These are phyloP conservation scores for Ambispora gerdemannii DNA, from an alignment of 192 early-diverging fungal genomes.

Conservation along the genomic window DNA sequence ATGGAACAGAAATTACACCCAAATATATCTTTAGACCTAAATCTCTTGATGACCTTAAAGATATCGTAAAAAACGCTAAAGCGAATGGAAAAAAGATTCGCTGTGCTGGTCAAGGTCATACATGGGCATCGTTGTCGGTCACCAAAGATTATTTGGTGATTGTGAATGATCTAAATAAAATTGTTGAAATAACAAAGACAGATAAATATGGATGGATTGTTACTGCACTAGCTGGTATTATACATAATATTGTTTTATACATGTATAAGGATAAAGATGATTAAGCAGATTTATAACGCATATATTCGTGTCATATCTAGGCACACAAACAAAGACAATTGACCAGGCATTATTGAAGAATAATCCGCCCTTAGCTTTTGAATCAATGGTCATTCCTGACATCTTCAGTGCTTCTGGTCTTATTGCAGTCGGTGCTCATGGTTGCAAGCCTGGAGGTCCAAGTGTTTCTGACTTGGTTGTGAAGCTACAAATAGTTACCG, in stretches of 20 bases:
- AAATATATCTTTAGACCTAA: constrained; percentile 32
- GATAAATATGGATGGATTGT: too few relatives aligned
- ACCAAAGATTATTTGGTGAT: constrained; percentile 22
- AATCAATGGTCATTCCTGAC: constrained; percentile 28
- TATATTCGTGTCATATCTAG: constrained; percentile 5
- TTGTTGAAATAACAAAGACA: constrained; percentile 1
- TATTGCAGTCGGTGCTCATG: constrained; percentile 25
- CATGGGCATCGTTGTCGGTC: constrained; percentile 30
- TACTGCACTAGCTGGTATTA: too few relatives aligned
- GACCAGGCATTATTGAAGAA: constrained; percentile 28
- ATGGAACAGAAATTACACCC: constrained; percentile 22
- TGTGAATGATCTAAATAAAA: constrained; percentile 26
- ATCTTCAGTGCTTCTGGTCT: not conserved
- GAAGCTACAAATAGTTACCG: constrained; percentile 34
- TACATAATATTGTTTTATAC: not conserved
- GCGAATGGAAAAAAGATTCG: too few relatives aligned
- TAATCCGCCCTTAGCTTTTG: constrained; percentile 35
- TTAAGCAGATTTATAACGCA: too few relatives aligned
- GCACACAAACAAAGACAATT: constrained; percentile 22
- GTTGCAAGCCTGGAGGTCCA: constrained; percentile 29
- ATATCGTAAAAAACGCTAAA: too few relatives aligned
- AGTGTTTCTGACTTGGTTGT: constrained; percentile 36
- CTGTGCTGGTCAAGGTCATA: constrained; percentile 29
- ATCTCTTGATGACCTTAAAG: constrained; percentile 31
- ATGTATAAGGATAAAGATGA: too few relatives aligned